Evolutionary conservation across 306 rosid genomes (phyloP).

Genomic region (Amphicarpaea edgeworthii): DNA sequence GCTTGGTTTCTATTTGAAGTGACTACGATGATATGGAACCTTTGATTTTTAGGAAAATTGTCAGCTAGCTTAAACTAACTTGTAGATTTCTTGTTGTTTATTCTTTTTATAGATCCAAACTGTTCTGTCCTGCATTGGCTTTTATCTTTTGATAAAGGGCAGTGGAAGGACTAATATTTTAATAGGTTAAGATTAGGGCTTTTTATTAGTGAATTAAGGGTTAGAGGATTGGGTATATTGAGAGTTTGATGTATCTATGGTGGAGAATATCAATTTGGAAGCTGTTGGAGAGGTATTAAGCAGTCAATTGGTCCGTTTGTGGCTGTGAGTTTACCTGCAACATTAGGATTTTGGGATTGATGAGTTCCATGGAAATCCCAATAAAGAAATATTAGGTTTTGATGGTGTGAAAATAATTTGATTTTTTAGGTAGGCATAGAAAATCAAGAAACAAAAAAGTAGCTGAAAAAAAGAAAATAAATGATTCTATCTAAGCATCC

Average conservation of each 20-base stretch:
- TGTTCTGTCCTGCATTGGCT: conserved; percentile 1
- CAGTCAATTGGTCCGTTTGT: no score
- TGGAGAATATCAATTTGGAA: background rate
- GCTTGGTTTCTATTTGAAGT: conserved; percentile 22
- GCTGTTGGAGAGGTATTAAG: background rate
- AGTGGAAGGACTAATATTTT: no score
- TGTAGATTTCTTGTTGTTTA: conserved; percentile 5
- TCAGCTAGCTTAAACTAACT: conserved; percentile 23
- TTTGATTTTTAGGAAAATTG: conserved; percentile 32
- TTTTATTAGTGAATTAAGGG: background rate
- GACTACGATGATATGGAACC: conserved; percentile 6
- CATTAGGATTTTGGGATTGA: conserved; percentile 1
- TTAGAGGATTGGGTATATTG: background rate
- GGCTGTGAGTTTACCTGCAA: background rate
- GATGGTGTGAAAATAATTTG: conserved; percentile 1
- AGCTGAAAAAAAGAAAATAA: conserved; percentile 12
- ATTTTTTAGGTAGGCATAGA: conserved; percentile 16
- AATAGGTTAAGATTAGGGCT: no score
- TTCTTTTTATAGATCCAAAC: conserved; percentile 20
- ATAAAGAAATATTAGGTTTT: conserved; percentile 4
- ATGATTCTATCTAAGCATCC: background rate
- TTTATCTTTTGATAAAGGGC: no score
- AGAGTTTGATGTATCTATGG: conserved; percentile 12
- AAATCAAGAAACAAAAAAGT: background rate
- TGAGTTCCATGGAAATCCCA: background rate